Evolutionary conservation across 139 green algal species (phyloP).

Genomic region (Volvox africanus): DNA sequence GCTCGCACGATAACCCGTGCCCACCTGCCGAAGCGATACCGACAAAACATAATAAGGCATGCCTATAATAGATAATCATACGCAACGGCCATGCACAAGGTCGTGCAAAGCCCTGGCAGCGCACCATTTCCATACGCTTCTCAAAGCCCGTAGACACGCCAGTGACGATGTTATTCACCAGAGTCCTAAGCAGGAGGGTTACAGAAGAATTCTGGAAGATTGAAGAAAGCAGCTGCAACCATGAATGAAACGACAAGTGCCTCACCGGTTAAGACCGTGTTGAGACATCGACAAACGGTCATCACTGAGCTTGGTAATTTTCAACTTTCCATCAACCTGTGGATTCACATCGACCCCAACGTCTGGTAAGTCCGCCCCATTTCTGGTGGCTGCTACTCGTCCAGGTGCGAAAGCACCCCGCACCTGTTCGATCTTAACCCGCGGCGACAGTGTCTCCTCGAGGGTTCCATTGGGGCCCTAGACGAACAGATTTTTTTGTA

Average conservation of each 20-base stretch:
- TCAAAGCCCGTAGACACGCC: conserved; percentile 90
- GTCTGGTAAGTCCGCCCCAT: not conserved
- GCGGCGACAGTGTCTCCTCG: conserved; percentile 70
- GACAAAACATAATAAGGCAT: too few relatives aligned
- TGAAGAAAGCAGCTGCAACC: too few relatives aligned
- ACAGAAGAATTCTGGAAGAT: too few relatives aligned
- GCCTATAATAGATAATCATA: too few relatives aligned
- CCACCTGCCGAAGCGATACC: conserved; percentile 52
- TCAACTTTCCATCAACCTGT: conserved; percentile 72
- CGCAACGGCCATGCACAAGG: too few relatives aligned
- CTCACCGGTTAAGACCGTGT: conserved; percentile 81
- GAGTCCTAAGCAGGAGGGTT: conserved; percentile 60
- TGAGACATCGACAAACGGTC: conserved; percentile 66
- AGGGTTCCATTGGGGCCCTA: conserved; percentile 92
- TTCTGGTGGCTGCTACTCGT: conserved; percentile 11
- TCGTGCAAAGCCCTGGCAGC: not conserved
- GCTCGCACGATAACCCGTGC: conserved; percentile 94
- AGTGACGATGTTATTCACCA: conserved; percentile 94
- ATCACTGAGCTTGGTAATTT: conserved; percentile 64
- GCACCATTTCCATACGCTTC: conserved; percentile 76
- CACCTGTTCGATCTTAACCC: conserved; percentile 78
- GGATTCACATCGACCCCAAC: not conserved
- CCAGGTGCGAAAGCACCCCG: not conserved
- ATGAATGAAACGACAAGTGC: too few relatives aligned
- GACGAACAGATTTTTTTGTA: not conserved